A percentile compares a stretch with the other conserved stretches of the same genome.
Conservation (phyloP, 2,329 filamentous ascomycete genomes). For the Trichophyton schoenleinii region DNA sequence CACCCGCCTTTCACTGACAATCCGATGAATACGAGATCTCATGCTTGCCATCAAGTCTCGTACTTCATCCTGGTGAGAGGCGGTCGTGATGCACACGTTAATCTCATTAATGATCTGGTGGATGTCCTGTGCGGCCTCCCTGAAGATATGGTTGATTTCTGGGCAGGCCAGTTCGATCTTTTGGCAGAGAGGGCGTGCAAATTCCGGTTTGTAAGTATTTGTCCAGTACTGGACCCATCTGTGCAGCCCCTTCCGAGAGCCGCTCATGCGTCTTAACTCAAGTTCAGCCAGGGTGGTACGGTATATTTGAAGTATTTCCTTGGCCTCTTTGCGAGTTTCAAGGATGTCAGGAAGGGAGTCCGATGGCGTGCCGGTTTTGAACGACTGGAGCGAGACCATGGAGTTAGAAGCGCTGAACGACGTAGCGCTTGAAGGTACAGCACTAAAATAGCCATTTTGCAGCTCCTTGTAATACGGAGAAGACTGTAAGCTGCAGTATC, state of each 20-base stretch:
- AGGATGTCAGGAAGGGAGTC: constrained; percentile 12
- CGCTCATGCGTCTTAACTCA: constrained; percentile 22
- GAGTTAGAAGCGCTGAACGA: background rate
- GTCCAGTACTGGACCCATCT: constrained; percentile 23
- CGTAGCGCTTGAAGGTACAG: background rate
- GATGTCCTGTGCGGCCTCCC: constrained; percentile 17
- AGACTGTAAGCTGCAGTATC: background rate
- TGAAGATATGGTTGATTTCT: constrained; percentile 20
- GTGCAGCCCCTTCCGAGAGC: constrained; percentile 19
- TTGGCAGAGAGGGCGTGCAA: constrained; percentile 10
- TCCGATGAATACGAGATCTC: constrained; percentile 17
- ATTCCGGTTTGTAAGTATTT: constrained; percentile 16
- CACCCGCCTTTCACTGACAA: constrained; percentile 16
- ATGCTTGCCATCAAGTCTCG: constrained; percentile 17
- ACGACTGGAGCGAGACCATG: background rate
- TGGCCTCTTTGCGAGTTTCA: constrained; percentile 13
- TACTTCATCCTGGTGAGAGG: constrained; percentile 17
- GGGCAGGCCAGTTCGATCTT: constrained; percentile 12
- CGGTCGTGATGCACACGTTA: constrained; percentile 13
- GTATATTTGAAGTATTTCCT: constrained; percentile 18
- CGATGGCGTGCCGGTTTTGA: background rate
- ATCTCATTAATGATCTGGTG: constrained; percentile 16
- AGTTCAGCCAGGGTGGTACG: constrained; percentile 19
- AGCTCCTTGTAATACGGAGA: background rate
- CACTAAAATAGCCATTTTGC: background rate